phyloP scores from a whole-genome alignment of 148 eudicot species.

The Cornus florida region DNA sequence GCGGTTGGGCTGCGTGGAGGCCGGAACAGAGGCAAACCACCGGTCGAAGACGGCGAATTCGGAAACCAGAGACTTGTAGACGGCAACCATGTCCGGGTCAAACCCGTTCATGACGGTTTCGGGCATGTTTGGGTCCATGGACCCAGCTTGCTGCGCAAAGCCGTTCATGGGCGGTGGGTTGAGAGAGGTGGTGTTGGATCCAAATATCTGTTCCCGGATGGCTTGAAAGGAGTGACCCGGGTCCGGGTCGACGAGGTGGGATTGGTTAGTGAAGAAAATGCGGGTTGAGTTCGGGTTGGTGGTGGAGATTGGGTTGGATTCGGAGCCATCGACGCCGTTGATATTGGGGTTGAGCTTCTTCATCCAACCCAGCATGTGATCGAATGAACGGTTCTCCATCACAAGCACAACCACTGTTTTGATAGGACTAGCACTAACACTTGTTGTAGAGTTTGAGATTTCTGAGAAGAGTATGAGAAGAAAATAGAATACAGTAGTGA shows the following conservation, averaged over 20 bases:
- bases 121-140: conserved; percentile 64
- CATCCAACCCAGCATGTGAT: conserved; percentile 92
- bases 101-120: conserved; percentile 76
- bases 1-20: conserved; percentile 85
- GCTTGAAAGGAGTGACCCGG: conserved; percentile 92
- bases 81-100: conserved; percentile 53
- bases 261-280: conserved; percentile 39
- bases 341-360: conserved; percentile 65
- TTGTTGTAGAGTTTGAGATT: background rate
- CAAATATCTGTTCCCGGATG: conserved; percentile 77
- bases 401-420: conserved; percentile 69
- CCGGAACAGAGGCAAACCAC: conserved; percentile 90
- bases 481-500: background rate
- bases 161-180: conserved; percentile 72
- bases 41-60: conserved; percentile 84
- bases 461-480: conserved; percentile 18
- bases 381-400: conserved; percentile 89
- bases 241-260: conserved; percentile 86
- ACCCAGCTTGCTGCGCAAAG: conserved; percentile 68
- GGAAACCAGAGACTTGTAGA: conserved; percentile 54
- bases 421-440: conserved; percentile 33
- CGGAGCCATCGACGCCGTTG: conserved; percentile 68
- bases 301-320: conserved; percentile 46
- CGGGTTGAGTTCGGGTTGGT: conserved; percentile 45
- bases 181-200: conserved; percentile 50